Evolutionary conservation across 2,329 filamentous ascomycete species (phyloP), one percentile per base, ranked within the genome.

Genomic region (Nothopassalora personata): DNA sequence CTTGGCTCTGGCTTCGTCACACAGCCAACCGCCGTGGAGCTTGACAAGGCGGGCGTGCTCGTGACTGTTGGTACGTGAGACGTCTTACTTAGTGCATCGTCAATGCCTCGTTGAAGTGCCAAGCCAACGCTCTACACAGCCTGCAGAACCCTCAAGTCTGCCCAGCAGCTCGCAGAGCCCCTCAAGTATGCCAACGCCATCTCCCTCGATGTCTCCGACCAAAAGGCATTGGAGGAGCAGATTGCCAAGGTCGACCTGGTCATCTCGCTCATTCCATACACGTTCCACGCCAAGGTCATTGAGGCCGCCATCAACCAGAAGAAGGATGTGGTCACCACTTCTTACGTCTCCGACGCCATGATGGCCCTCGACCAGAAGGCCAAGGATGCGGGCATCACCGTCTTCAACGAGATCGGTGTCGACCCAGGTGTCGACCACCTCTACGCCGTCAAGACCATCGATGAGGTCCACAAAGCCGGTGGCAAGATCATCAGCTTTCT

Each of bases 251-350:
- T 88, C 73, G 70, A 64, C 54, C 60, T 74, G 31, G 70, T 75
- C 69, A 80, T 81, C 71, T 78, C 75, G 47, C 72, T 97, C 76
- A 96, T 97, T 69, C 93, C 93, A 53, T 97, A 97, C 80, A 95
- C 86, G 61, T 90, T 86, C 83, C 91, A 96, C 76, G 89, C 88
- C 49, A 81, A 83, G 57, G 91, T 97, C 70, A 95, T 97, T 84
- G 93, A 96, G 83, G 86, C 88, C 36, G 93, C 91, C 64, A 97
- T 97, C 78, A 85, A 87, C 71, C 84, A 87, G 71, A 97, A 96
- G 89, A 96, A 93, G 83, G 80, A 97, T 80, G 91, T 97, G 61
- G 92, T 97, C 71, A 97, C 93, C 60, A 97, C 93, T 31, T 91
- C 86, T 66, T 97, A 97, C 73, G 89, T 96, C 63, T 95, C 90